phyloP scores from a whole-genome alignment of 441 rosid species.

The Adansonia grandidieri region DNA sequence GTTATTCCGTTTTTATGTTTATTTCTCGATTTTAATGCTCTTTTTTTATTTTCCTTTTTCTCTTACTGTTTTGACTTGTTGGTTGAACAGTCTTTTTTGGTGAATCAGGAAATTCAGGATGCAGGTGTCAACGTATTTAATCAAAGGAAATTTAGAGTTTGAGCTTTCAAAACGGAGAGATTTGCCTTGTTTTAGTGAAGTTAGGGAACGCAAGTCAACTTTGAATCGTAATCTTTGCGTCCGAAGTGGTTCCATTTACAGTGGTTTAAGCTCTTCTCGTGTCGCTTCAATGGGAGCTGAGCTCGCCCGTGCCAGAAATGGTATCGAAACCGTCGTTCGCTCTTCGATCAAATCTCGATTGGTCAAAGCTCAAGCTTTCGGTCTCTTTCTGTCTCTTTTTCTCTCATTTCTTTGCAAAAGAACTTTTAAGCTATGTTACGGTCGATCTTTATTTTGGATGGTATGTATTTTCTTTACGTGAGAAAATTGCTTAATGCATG shows the following conservation, averaged over 20 bases:
- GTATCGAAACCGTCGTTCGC: slow-evolving; percentile 38
- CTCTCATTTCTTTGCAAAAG: neutral
- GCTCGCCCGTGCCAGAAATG: slow-evolving; percentile 52
- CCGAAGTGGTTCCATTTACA: slow-evolving; percentile 35
- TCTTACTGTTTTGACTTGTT: slow-evolving; percentile 32
- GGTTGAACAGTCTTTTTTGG: slow-evolving; percentile 26
- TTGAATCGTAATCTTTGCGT: slow-evolving; percentile 34
- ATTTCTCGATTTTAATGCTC: neutral
- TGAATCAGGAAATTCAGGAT: slow-evolving; percentile 40
- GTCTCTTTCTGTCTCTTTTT: slow-evolving; percentile 41
- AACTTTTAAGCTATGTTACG: neutral
- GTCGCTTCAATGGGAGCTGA: slow-evolving; percentile 60
- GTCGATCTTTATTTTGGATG: neutral
- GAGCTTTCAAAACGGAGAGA: slow-evolving; percentile 40
- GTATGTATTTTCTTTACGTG: neutral
- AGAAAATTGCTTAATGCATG: neutral
- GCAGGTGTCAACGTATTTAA: slow-evolving; percentile 61
- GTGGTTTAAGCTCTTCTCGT: slow-evolving; percentile 38
- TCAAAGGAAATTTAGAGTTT: slow-evolving; percentile 46
- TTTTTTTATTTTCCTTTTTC: neutral
- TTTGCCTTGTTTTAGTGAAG: slow-evolving; percentile 27
- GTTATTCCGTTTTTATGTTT: neutral
- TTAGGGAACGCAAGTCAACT: slow-evolving; percentile 28
- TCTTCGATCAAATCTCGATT: slow-evolving; percentile 67
- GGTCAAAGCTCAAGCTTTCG: slow-evolving; percentile 66